A percentile compares a stretch with the other conserved stretches of the same genome.
These are phyloP conservation scores for Condylostoma magnum DNA, from an alignment of 169 alveolate genomes.

Conservation along the genomic window DNA sequence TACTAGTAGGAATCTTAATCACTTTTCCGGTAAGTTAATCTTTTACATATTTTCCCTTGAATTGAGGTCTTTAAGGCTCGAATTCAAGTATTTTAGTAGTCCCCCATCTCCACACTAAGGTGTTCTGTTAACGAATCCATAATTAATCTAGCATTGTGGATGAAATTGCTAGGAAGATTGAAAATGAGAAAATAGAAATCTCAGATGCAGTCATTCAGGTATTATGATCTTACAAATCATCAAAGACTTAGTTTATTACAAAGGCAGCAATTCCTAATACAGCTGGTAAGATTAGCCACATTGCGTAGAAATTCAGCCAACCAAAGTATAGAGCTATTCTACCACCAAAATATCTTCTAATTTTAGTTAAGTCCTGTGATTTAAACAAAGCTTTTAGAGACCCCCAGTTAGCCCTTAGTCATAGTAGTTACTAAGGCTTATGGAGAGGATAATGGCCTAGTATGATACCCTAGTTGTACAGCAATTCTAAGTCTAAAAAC, in stretches of 20 bases:
- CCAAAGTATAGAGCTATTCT: conserved; percentile 56
- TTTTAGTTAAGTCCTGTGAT: background rate
- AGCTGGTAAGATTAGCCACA: conserved; percentile 53
- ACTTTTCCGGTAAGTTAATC: conserved; percentile 10
- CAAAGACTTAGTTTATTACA: background rate
- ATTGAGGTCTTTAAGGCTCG: conserved; percentile 13
- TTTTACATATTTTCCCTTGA: conserved; percentile 16
- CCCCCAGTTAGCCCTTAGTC: conserved; percentile 13
- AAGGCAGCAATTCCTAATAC: conserved; percentile 13
- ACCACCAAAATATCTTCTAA: conserved; percentile 60
- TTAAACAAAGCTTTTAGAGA: background rate
- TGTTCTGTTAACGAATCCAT: conserved; percentile 17
- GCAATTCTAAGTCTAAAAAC: conserved; percentile 9
- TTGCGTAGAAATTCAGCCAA: conserved; percentile 48
- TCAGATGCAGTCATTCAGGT: conserved; percentile 12
- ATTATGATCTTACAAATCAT: background rate
- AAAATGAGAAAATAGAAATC: conserved; percentile 7
- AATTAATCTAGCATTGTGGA: conserved; percentile 2
- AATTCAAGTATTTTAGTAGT: background rate
- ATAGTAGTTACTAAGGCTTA: background rate
- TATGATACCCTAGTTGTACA: background rate
- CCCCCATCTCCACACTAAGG: conserved; percentile 27
- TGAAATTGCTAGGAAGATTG: background rate
- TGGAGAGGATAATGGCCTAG: background rate
- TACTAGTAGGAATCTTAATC: conserved; percentile 1